Evolutionary conservation across 1,284 basidiomycete species (phyloP).

Genomic region (Microbotryomycetes sp.): DNA sequence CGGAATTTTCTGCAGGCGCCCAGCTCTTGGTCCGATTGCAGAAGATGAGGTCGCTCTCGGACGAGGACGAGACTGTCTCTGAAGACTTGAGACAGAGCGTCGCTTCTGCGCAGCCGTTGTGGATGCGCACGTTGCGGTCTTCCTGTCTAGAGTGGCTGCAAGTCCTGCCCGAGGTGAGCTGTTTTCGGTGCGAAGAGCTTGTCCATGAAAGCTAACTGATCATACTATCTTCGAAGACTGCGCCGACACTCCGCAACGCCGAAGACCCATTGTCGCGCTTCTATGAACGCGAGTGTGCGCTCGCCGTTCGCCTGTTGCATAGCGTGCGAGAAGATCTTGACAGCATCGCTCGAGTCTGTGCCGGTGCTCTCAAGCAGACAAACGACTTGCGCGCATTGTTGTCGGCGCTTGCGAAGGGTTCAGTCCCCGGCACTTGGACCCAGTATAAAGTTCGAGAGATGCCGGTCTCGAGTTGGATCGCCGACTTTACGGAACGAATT

Average conservation of each 20-base stretch:
- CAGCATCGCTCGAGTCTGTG: constrained; percentile 74
- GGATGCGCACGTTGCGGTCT: constrained; percentile 78
- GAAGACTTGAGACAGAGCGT: constrained; percentile 50
- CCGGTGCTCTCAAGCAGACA: constrained; percentile 82
- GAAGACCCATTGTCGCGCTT: constrained; percentile 74
- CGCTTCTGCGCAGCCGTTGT: constrained; percentile 63
- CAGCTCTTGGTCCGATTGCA: constrained; percentile 73
- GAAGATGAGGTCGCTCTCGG: constrained; percentile 82
- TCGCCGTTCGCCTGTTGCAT: constrained; percentile 65
- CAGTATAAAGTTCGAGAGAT: constrained; percentile 73
- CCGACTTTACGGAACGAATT: constrained; percentile 69
- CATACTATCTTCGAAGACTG: constrained; percentile 4
- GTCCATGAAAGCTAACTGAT: not conserved
- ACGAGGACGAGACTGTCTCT: constrained; percentile 72
- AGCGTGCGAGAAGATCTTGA: constrained; percentile 71
- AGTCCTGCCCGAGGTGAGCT: constrained; percentile 61
- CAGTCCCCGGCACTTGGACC: constrained; percentile 74
- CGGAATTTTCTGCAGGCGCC: constrained; percentile 52
- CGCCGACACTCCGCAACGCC: constrained; percentile 14
- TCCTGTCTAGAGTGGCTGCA: constrained; percentile 75
- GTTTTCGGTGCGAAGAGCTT: not conserved
- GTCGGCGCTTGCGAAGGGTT: constrained; percentile 80
- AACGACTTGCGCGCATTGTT: constrained; percentile 83
- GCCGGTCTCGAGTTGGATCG: constrained; percentile 47
- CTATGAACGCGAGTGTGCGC: constrained; percentile 77